Conservation (phyloP, 2,329 filamentous ascomycete genomes). For the Xylaria sp. region DNA sequence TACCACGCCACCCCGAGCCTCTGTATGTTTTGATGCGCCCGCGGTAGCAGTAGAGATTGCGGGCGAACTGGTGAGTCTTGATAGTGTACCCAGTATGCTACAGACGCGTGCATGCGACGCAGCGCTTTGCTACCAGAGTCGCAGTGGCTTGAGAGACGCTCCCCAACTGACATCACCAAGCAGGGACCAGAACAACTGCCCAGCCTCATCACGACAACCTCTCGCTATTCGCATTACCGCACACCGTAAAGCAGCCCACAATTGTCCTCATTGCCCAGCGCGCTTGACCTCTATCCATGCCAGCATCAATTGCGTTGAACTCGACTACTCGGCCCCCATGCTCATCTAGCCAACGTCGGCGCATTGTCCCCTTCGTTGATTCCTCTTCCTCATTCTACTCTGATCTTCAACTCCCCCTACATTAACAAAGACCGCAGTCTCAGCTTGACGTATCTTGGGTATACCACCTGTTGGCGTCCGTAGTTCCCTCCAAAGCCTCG, state of each 20-base stretch:
- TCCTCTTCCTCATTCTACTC: not conserved
- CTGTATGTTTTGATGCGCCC: slow-evolving; percentile 7
- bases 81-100: not conserved
- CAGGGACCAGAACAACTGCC: slow-evolving; percentile 29
- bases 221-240: not conserved
- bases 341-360: slow-evolving; percentile 1
- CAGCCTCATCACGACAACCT: slow-evolving; percentile 16
- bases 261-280: not conserved
- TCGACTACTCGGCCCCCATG: slow-evolving; percentile 8
- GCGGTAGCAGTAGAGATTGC: not conserved
- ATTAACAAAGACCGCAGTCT: not conserved
- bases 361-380: slow-evolving; percentile 14
- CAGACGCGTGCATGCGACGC: slow-evolving; percentile 32
- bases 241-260: not conserved
- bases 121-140: slow-evolving; percentile 12
- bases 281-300: not conserved
- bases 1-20: slow-evolving; percentile 10
- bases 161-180: slow-evolving; percentile 41
- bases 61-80: slow-evolving; percentile 28
- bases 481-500: slow-evolving; percentile 23
- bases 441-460: slow-evolving; percentile 5
- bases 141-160: slow-evolving; percentile 25
- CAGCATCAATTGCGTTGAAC: slow-evolving; percentile 14
- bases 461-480: slow-evolving; percentile 24
- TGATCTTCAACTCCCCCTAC: not conserved